Base-by-base conservation (phyloP, 345 rosid genomes). In the Rubroshorea leprosula region DNA sequence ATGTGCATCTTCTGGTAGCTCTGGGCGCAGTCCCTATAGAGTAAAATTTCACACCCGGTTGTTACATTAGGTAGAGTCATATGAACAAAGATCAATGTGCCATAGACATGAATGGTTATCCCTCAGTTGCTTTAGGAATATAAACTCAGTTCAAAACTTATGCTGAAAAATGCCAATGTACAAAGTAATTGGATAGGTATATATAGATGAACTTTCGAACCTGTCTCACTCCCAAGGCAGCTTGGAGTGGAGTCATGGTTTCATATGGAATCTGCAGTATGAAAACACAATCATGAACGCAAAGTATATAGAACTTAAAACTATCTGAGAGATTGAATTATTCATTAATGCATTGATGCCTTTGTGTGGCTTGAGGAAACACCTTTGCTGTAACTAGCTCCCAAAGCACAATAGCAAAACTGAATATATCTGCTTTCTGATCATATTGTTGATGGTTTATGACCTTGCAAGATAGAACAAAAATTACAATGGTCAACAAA, bases 181-280 rank as follows among this genome's bases (percentile, higher is more conserved):
- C 45, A 18, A 3, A 10, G n/a, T 17, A 43, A 16, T 11, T 57
- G 12, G 15, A 41, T 7, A 19, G 20, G 18, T 46, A 46, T n/a
- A n/a, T 43, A 44, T n/a, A 38, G 47, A 50, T 12, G 24, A 41
- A 22, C 64, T 45, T 31, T 23, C 67, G 49, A 20, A 81, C 95
- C 90, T 79, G 84, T 74, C 87, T 73, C 46, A 86, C 95, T 70
- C 87, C 95, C 65, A 86, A 54, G 18, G 95, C 95, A 61, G 87
- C 95, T 66, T 86, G 95, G 46, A 86, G 60, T 16, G 95, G 95
- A 51, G 84, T 81, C 90, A 79, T 68, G 64, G 63, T 63, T 47
- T 75, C 78, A 66, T 86, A 86, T 18, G 90, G 90, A 54, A 86
- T 76, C 95, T 86, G 68, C 50, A 62, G 26, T 5, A 52, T 19